Evolutionary conservation across 2,329 filamentous ascomycete genomes (phyloP), one percentile per base, ranked within the genome.

Genomic region (Diaporthe sp.): DNA sequence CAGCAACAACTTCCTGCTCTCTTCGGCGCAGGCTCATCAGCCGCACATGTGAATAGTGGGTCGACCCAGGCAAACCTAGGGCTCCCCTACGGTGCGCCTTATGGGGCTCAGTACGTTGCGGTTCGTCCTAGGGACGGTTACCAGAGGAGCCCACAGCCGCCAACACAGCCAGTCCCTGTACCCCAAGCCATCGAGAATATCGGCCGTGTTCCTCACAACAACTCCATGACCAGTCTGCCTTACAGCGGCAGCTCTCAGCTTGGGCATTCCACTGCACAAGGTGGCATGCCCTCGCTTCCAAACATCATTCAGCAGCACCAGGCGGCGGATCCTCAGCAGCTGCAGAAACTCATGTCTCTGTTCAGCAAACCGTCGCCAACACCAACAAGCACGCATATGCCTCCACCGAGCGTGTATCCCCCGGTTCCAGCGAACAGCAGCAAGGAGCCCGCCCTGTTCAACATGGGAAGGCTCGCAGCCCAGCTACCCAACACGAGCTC

Each of bases 341-440:
- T 82, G 77, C 85, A 85, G 60, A 84, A 85, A 73, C 83, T 90
- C 5, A 85, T 94, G 17, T 93, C 92, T 7, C 87, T 94, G 2
- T 94, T 94, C 80, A 88, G 90, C 37, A 90, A 90, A 79, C 80
- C 85, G 6, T 81, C 83, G 58, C 63, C 80, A 7, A 80, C 80
- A 25, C 73, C 79, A 17, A 76, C 49, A 53, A 20, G 20, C 34
- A 25, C 47, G 15, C 65, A 68, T 15, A n/a, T 13, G 15, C 77
- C 37, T 79, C 71, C 5, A 71, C 71, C 44, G n/a, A 74, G 25
- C 47, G 68, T 15, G 31, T 70, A 47, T 76, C 76, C 13, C 74
- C 75, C 70, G 67, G 77, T 75, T 57, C 78, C 81, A 25, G 80
- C 80, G 71, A 78, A 76, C 58, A 83, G 81, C 75, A 80, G 80